A percentile compares a stretch with the other conserved stretches of the same genome.
Conservation (phyloP, 1,284 basidiomycete genomes). For the Cryptococcus depauperatus region DNA sequence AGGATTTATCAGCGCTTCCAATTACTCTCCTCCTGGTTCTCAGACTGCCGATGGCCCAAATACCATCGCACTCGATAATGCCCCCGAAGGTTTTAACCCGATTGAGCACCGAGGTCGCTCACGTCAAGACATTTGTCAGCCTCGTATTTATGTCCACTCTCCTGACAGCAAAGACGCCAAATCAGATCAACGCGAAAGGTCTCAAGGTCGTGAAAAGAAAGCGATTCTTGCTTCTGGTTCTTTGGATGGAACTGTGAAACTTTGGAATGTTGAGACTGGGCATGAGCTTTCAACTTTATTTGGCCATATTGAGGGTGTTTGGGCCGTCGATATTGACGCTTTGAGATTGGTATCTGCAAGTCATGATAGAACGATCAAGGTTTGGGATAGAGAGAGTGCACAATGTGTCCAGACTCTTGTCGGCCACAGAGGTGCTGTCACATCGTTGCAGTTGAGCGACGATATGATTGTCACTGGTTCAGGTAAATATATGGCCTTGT, state of each 20-base stretch:
- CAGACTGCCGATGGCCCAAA: slow-evolving; percentile 6
- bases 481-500: slow-evolving; percentile 55
- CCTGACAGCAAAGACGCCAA: slow-evolving; percentile 9
- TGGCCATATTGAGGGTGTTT: slow-evolving; percentile 88
- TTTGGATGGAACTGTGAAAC: slow-evolving; percentile 90
- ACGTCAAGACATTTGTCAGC: slow-evolving; percentile 21
- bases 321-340: slow-evolving; percentile 88
- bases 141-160: slow-evolving; percentile 31
- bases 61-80: slow-evolving; percentile 3
- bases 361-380: slow-evolving; percentile 55
- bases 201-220: slow-evolving; percentile 34
- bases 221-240: slow-evolving; percentile 82
- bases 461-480: slow-evolving; percentile 93
- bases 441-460: slow-evolving; percentile 80
- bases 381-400: slow-evolving; percentile 89
- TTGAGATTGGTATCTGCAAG: slow-evolving; percentile 83
- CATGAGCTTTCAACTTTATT: slow-evolving; percentile 77
- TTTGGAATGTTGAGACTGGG: slow-evolving; percentile 91
- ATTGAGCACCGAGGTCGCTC: slow-evolving; percentile 12
- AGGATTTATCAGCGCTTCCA: slow-evolving; percentile 12
- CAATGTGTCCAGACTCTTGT: slow-evolving; percentile 83
- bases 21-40: slow-evolving; percentile 1
- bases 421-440: slow-evolving; percentile 90
- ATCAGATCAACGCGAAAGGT: slow-evolving; percentile 10
- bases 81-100: slow-evolving; percentile 25